Evolutionary conservation across 345 rosid genomes (phyloP).

Genomic region (Ceriops tagal): DNA sequence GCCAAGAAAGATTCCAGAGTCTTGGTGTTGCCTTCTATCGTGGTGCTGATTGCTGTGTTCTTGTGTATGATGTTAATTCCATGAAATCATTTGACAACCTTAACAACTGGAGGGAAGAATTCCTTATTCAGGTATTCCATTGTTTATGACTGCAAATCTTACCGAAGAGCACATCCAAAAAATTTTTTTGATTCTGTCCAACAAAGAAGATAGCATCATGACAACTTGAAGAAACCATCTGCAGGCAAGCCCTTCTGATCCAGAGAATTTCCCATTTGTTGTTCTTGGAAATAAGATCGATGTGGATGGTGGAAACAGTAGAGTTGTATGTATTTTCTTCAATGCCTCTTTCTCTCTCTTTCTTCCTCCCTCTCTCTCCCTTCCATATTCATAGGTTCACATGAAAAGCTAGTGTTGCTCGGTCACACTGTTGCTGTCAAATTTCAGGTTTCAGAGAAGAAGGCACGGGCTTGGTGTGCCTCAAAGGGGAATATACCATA

Average conservation of each 20-base stretch:
- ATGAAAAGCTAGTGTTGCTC: neutral
- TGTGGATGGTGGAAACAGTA: slow-evolving; percentile 22
- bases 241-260: slow-evolving; percentile 24
- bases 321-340: slow-evolving; percentile 14
- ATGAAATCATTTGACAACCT: slow-evolving; percentile 23
- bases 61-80: slow-evolving; percentile 20
- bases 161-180: neutral
- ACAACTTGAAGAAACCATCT: neutral
- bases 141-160: neutral
- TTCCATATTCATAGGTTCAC: neutral
- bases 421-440: neutral
- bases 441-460: slow-evolving; percentile 76
- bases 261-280: slow-evolving; percentile 23
- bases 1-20: slow-evolving; percentile 23
- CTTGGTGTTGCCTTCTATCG: slow-evolving; percentile 24
- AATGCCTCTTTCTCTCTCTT: neutral
- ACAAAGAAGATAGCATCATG: no score
- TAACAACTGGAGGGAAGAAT: slow-evolving; percentile 22
- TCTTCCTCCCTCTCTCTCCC: neutral
- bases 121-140: slow-evolving; percentile 18
- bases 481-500: slow-evolving; percentile 87
- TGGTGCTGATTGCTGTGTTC: slow-evolving; percentile 22
- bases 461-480: slow-evolving; percentile 88
- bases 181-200: no score
- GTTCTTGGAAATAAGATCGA: slow-evolving; percentile 21